Conservation (phyloP, 192 early-diverging fungal genomes). For the Dispira simplex region DNA sequence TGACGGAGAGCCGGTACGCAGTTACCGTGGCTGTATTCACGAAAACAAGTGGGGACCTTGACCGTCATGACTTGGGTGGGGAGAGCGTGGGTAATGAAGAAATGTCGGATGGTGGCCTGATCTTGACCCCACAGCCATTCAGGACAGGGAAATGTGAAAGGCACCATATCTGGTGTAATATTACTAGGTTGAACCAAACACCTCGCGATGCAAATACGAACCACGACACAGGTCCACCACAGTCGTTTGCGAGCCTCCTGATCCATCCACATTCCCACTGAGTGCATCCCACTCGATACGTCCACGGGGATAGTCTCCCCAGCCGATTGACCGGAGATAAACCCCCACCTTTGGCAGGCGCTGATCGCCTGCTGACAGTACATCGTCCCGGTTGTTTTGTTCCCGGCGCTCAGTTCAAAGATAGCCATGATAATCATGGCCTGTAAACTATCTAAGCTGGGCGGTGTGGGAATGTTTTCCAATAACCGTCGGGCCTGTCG, state of each 20-base stretch:
- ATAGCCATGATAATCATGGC: background rate
- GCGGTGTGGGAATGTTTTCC: background rate
- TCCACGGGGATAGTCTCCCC: no score
- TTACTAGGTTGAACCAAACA: background rate
- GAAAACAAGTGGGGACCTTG: no score
- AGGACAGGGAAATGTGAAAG: background rate
- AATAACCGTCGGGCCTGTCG: background rate
- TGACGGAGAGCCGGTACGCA: no score
- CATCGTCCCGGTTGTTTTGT: background rate
- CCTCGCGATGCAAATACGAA: background rate
- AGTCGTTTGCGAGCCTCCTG: background rate
- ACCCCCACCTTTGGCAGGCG: no score
- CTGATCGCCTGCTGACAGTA: background rate
- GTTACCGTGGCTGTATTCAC: no score
- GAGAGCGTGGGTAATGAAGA: background rate
- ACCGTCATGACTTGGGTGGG: no score
- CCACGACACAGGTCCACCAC: slow-evolving; percentile 3
- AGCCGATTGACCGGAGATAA: no score
- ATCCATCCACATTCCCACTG: background rate
- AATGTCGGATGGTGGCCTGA: background rate
- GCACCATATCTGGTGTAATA: background rate
- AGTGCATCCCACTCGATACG: no score
- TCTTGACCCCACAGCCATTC: background rate
- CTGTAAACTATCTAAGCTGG: background rate
- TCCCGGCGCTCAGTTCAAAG: background rate